Percentiles rank a stretch among this genome's conserved stretches.
Evolutionary conservation across 768 basidiomycete species (phyloP).

Genomic region (Amanita molliuscula): DNA sequence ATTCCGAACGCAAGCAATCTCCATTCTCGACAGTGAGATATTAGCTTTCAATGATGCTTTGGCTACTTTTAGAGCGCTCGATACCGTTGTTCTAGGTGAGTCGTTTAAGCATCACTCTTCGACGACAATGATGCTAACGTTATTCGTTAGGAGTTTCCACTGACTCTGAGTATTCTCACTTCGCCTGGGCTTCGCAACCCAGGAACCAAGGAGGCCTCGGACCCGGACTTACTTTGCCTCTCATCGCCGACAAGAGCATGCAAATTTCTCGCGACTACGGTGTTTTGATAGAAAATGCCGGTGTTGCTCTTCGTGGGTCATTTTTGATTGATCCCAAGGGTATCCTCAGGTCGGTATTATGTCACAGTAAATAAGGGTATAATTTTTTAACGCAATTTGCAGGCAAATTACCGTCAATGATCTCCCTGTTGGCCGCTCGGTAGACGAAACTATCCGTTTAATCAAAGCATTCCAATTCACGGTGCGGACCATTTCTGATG

Average conservation of each 20-base stretch:
- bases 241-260: constrained; percentile 76
- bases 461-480: constrained; percentile 92
- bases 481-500: constrained; percentile 29
- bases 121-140: neutral
- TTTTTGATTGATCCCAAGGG: constrained; percentile 87
- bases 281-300: constrained; percentile 80
- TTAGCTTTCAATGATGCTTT: constrained; percentile 90
- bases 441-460: constrained; percentile 86
- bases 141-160: constrained; percentile 60
- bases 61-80: constrained; percentile 58
- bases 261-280: constrained; percentile 77
- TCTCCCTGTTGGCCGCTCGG: constrained; percentile 89
- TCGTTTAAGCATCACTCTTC: neutral
- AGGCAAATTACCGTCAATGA: constrained; percentile 88
- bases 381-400: neutral
- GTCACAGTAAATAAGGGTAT: neutral
- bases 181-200: constrained; percentile 76
- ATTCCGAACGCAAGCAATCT: no score
- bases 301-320: constrained; percentile 78
- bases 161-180: constrained; percentile 82
- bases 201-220: constrained; percentile 87
- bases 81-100: constrained; percentile 70
- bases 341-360: constrained; percentile 40
- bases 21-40: constrained; percentile 46
- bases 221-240: constrained; percentile 75